Evolutionary conservation across 78 protist genomes (phyloP), one percentile per base, ranked within the genome.

Genomic region (Dictyostelium intermedium): DNA sequence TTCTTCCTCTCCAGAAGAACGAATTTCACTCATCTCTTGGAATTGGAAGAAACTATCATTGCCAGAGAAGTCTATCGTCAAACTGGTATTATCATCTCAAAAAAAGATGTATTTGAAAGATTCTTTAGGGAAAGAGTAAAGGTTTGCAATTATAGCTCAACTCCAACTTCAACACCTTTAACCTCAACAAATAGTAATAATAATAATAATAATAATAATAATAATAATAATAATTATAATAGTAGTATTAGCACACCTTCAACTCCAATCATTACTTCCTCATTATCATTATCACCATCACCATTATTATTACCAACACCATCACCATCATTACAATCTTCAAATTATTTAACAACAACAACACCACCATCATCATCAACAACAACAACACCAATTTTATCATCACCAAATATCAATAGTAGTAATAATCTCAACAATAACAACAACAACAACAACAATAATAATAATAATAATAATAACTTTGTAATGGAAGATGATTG

Each of bases 91-190:
- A 41, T 53, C 56, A 87, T 87, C n/a, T 78, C 83, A 7, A 87
- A 87, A 30, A 87, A 87, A 39, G 93, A 87, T 27, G 93, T 87
- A 23, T 87, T 87, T 61, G 83, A 87, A 63, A 87, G 45, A 9
- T 87, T 87, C 39, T 87, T 87, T 66, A 56, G 85, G 20, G 93
- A 87, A 70, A 82, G 93, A 50, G 93, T 87, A 8, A 87, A 87
- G 61, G 93, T 87, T 60, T 79, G 25, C 10, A 79, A 79, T 47
- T 79, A 79, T 47, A 79, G 53, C 27, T 70, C 77, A 70, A 32
- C 35, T 10, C 77, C 77, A 25, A 25, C n/a, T 72, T 34, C 79
- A 72, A 25, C 79, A 30, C 23, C 53, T 13, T 37, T 76, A 34
- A 37, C 82, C 8, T 10, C 25, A 20, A 56, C 20, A 18, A 70